Evolutionary conservation across 768 basidiomycete genomes (phyloP).

Genomic region (Mycena indigotica): DNA sequence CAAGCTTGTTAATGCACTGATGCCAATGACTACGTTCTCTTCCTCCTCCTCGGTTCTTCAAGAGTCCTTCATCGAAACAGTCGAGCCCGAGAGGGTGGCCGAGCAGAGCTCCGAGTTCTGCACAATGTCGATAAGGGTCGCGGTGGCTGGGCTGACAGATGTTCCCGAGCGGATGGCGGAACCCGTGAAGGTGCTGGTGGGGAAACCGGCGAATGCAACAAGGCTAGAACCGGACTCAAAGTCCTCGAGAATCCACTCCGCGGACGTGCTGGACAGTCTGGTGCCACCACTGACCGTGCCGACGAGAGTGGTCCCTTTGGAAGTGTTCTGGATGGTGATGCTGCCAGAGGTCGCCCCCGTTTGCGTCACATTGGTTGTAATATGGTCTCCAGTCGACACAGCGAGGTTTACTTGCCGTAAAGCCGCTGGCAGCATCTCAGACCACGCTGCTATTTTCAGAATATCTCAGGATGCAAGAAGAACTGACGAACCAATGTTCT

Average conservation of each 20-base stretch:
- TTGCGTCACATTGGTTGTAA: constrained; percentile 17
- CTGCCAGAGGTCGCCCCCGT: constrained; percentile 13
- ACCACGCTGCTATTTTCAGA: constrained; percentile 17
- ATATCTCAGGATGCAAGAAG: too few relatives aligned
- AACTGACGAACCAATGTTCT: too few relatives aligned
- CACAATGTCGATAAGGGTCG: constrained; percentile 17
- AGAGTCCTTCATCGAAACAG: constrained; percentile 11
- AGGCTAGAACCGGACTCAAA: constrained; percentile 14
- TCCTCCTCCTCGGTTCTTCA: too few relatives aligned
- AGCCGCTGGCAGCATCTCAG: constrained; percentile 18
- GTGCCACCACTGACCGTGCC: constrained; percentile 18
- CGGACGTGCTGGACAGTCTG: constrained; percentile 13
- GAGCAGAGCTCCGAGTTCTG: constrained; percentile 22
- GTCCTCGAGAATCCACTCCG: constrained; percentile 22
- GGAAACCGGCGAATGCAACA: constrained; percentile 16
- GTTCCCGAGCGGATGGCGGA: constrained; percentile 15
- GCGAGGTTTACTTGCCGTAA: constrained; percentile 5
- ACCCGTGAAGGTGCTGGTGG: constrained; percentile 16
- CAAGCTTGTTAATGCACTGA: too few relatives aligned
- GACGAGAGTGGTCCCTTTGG: constrained; percentile 15
- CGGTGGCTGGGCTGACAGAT: constrained; percentile 8
- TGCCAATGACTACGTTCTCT: too few relatives aligned
- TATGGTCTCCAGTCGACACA: constrained; percentile 16
- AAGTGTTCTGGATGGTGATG: constrained; percentile 12
- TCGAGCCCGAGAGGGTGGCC: constrained; percentile 17